Base-by-base conservation (phyloP, 768 basidiomycete species). In the Heimioporus sp. region DNA sequence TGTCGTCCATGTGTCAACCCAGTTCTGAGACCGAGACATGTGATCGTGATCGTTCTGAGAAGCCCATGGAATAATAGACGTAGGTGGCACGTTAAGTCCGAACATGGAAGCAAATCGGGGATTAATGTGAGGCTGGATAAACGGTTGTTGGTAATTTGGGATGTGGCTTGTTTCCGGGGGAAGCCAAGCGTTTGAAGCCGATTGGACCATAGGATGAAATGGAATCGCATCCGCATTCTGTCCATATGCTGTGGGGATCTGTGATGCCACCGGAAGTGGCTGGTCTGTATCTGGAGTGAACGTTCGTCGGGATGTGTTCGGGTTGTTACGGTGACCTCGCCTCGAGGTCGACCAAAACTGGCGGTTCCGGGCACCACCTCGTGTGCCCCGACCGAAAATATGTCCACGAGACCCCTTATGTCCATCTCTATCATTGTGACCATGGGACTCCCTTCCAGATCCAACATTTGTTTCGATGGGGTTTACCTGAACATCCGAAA, bases 121-220 rank as follows among this genome's bases (percentile, higher is more conserved):
- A 59, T 92, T 91, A 52, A 92, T 91, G 61, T 92, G 90, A 7
- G 90, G 90, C 57, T 90, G 87, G n/a, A 90, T 74, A 62, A 74
- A 63, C 30, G 61, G 55, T 42, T 63, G 68, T 16, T 43, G 42
- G 20, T 63, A 65, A 48, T 50, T 49, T 45, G 58, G 51, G 8
- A 54, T 42, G 40, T 38, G 44, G 32, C 38, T 56, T 20, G 36
- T 28, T 31, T 43, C 57, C 2, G 55, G 55, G 51, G 53, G 55
- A 30, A 48, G n/a, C 67, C 63, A 67, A 12, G 58, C 17, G 43
- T 49, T 46, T 19, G 55, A 46, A 46, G 50, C 16, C 10, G 52
- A 49, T 45, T 58, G 62, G 11, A 41, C 34, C 17, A 43, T 32
- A 19, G 48, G 42, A 51, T 52, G 63, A n/a, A 57, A 43, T 36